Conservation (phyloP, 73 alveolate species). For the Paramecium sexaurelia region DNA sequence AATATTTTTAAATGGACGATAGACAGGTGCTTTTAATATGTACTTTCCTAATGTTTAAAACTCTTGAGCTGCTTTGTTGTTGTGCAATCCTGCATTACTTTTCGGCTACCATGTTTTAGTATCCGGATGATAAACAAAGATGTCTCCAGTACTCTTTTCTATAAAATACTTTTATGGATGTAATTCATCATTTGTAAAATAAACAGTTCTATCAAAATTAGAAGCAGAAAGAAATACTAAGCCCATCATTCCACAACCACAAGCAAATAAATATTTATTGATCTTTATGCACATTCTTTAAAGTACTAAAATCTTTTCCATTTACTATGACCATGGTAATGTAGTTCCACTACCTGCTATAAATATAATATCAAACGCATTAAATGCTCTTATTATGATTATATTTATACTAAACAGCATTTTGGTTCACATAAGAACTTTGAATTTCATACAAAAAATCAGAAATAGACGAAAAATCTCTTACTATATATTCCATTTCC, state of each 20-base stretch:
- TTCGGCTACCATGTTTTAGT: constrained; percentile 30
- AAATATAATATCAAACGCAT: constrained; percentile 42
- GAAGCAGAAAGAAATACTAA: constrained; percentile 54
- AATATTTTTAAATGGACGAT: constrained; percentile 22
- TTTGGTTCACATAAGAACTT: constrained; percentile 48
- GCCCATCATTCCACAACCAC: constrained; percentile 41
- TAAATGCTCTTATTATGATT: constrained; percentile 23
- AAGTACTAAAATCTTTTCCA: constrained; percentile 32
- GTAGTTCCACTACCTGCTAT: constrained; percentile 10
- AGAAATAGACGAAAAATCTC: not conserved
- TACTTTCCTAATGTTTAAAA: constrained; percentile 44
- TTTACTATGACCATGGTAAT: constrained; percentile 40
- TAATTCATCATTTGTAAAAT: constrained; percentile 34
- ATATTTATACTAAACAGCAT: constrained; percentile 28
- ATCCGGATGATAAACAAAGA: constrained; percentile 28
- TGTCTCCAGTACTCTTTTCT: constrained; percentile 56
- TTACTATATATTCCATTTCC: constrained; percentile 19
- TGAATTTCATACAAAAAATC: constrained; percentile 47
- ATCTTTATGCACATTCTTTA: constrained; percentile 50
- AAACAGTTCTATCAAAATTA: constrained; percentile 51
- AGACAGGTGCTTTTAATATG: constrained; percentile 36
- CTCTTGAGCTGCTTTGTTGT: constrained; percentile 54
- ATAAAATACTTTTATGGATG: constrained; percentile 19
- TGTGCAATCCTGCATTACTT: constrained; percentile 50
- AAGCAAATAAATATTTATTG: constrained; percentile 45